Conservation (phyloP, 2,329 filamentous ascomycete genomes). For the Monilinia fructicola region DNA sequence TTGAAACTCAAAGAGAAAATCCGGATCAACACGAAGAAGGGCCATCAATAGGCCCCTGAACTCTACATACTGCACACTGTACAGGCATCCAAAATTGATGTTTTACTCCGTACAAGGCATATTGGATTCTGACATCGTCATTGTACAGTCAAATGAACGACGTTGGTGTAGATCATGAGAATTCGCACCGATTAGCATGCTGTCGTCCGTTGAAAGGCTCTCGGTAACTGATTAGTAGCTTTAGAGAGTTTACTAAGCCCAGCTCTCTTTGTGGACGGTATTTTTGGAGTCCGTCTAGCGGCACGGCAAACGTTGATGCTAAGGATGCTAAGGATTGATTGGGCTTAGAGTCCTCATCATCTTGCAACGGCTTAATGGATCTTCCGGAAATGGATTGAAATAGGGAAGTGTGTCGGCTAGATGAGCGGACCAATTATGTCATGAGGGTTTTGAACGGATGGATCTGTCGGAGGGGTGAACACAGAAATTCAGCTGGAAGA, state of each 20-base stretch:
- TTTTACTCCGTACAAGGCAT: neutral
- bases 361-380: conserved; percentile 17
- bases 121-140: conserved; percentile 2
- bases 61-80: neutral
- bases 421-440: neutral
- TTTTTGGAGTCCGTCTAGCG: conserved; percentile 5
- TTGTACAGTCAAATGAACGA: neutral
- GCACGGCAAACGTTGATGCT: neutral
- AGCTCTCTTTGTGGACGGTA: conserved; percentile 7
- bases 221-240: neutral
- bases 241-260: conserved; percentile 11
- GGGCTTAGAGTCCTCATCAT: neutral
- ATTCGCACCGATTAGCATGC: conserved; percentile 19
- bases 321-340: neutral
- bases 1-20: conserved; percentile 4
- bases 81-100: neutral
- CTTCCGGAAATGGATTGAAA: conserved; percentile 1
- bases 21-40: conserved; percentile 13
- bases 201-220: neutral
- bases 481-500: neutral
- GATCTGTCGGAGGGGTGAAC: conserved; percentile 11
- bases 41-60: conserved; percentile 11
- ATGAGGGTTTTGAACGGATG: neutral
- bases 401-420: conserved; percentile 11
- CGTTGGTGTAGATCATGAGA: neutral